Base-by-base conservation (phyloP, 83 land plant genomes). In the Thuja plicata region DNA sequence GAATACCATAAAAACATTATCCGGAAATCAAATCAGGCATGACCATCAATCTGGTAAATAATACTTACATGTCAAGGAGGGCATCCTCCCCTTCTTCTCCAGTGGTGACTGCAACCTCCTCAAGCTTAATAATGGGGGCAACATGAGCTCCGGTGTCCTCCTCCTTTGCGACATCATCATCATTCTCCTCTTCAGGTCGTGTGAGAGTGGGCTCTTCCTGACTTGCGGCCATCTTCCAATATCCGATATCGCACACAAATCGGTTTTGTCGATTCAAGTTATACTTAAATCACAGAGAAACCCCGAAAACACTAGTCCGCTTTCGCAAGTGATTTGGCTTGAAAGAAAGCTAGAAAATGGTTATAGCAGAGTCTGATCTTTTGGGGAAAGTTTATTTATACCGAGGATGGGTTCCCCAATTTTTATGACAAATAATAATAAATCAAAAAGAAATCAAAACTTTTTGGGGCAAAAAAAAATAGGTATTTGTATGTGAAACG, bases 31-130 rank as follows among this genome's bases (percentile, higher is more conserved):
- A 10, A 76, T 76, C 35, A 4, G 79, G 35, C 13, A 76, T 12
- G 79, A 34, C 4, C 15, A 34, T 9, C 0, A 60, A 60, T 34
- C 48, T 50, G 11, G 66, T 17, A 27, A 34, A 48, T 12, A n/a
- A 32, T 2, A 54, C 90, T 89, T 90, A 96, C 98, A 93, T 86
- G 91, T 96, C 98, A 85, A 96, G 91, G n/a, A 97, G 92, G 0
- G 92, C 92, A 10, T 95, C 95, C 87, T 97, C 99, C 24, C 96
- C 91, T 87, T 97, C 99, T 89, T 97, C 99, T 70, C 99, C 99
- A 89, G 99, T 96, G 88, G 94, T 92, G 88, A 96, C 93, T 38
- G 94, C 93, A 66, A 96, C 96, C 84, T 94, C 98, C 91, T 94
- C 94, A 90, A 96, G 96, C 89, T 82, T 89, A 80, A 96, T 94